Conservation (phyloP, 2,329 filamentous ascomycete species). For the Calonectria henricotiae region DNA sequence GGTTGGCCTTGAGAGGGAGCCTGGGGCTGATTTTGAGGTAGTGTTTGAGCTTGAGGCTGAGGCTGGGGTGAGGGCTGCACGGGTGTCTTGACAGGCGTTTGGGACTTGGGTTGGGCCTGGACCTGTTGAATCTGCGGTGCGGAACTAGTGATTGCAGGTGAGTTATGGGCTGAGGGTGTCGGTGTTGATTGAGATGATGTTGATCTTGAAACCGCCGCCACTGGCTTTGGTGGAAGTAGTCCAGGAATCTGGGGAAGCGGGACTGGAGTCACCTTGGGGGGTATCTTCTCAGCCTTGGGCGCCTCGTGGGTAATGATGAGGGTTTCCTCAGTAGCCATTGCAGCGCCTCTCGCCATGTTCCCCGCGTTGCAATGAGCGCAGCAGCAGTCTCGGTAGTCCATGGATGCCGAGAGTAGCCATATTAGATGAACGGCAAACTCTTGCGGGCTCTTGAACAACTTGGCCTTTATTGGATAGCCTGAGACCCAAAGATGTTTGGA, state of each 20-base stretch:
- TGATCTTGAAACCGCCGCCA: conserved; percentile 47
- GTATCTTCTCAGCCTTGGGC: conserved; percentile 50
- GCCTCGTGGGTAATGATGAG: conserved; percentile 47
- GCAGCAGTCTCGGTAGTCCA: conserved; percentile 67
- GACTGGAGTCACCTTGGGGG: conserved; percentile 58
- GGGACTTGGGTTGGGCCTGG: conserved; percentile 33
- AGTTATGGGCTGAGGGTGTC: conserved; percentile 42
- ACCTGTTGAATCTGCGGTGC: conserved; percentile 20
- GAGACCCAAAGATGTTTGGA: conserved; percentile 68
- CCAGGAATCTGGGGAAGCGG: conserved; percentile 58
- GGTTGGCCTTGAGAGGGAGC: conserved; percentile 1
- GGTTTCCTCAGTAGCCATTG: conserved; percentile 50
- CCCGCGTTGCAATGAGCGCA: conserved; percentile 66
- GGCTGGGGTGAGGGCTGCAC: conserved; percentile 12
- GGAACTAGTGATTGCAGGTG: conserved; percentile 39
- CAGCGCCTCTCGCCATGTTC: conserved; percentile 48
- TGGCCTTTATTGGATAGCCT: conserved; percentile 66
- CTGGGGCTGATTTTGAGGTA: conserved; percentile 6
- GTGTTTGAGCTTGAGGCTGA: conserved; percentile 12
- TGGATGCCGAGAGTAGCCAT: conserved; percentile 67
- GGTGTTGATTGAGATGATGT: conserved; percentile 52
- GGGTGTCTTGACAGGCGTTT: conserved; percentile 2
- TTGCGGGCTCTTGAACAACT: conserved; percentile 69
- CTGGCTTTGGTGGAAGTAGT: conserved; percentile 56
- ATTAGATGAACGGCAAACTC: conserved; percentile 70